phyloP scores from a whole-genome alignment of 108 stramenopile species.

The Fragilariopsis cylindrus region DNA sequence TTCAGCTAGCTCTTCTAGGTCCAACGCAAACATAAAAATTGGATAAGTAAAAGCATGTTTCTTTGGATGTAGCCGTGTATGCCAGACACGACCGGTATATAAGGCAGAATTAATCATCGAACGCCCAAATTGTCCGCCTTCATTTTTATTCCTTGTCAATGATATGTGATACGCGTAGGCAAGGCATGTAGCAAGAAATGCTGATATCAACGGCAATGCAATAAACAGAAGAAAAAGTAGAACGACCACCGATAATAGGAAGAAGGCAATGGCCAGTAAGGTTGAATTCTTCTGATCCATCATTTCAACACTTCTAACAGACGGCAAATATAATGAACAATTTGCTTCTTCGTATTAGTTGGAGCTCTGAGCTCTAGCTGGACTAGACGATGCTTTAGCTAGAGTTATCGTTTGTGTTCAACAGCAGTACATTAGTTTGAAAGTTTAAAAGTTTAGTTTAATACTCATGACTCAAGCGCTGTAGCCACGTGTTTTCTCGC shows the following conservation, averaged over 20 bases:
- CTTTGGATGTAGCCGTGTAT: conserved; percentile 64
- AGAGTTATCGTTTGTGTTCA: no score
- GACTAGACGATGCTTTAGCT: no score
- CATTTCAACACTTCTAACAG: not conserved
- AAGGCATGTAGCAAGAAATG: not conserved
- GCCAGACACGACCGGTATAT: conserved; percentile 60
- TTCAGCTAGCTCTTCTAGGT: conserved; percentile 77
- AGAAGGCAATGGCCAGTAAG: not conserved
- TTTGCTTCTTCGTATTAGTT: not conserved
- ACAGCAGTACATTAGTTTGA: no score
- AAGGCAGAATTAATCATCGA: conserved; percentile 18
- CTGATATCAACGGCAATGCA: not conserved
- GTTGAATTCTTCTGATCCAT: not conserved
- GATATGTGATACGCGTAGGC: not conserved
- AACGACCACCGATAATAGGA: not conserved
- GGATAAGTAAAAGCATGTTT: conserved; percentile 86
- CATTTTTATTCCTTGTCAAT: no score
- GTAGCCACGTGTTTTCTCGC: no score
- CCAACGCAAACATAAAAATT: conserved; percentile 78
- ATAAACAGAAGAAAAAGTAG: not conserved
- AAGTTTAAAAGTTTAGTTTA: no score
- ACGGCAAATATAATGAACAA: not conserved
- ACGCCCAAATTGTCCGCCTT: no score
- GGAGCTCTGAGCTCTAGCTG: no score
- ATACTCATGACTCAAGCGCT: no score